These are phyloP conservation scores for Neurospora discreta DNA, from an alignment of 495 filamentous ascomycete genomes.

Conservation along the genomic window DNA sequence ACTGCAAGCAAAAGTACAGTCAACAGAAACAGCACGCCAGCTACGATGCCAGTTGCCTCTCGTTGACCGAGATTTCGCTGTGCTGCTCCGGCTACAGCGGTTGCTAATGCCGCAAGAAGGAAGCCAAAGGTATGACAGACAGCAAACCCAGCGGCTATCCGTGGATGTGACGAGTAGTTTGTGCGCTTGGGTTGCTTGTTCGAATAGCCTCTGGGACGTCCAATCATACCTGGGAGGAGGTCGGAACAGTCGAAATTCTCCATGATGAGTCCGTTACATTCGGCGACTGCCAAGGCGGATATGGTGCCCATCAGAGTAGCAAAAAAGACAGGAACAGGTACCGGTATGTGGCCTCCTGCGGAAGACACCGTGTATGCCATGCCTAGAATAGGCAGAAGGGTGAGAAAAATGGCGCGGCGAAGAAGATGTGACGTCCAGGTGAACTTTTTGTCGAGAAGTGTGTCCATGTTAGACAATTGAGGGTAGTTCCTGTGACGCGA, in stretches of 20 bases:
- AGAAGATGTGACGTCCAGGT: slow-evolving; percentile 59
- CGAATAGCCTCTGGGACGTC: slow-evolving; percentile 36
- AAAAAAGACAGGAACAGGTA: slow-evolving; percentile 52
- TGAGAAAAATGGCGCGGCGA: slow-evolving; percentile 52
- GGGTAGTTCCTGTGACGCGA: slow-evolving; percentile 45
- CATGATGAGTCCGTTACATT: slow-evolving; percentile 69
- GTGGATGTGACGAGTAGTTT: slow-evolving; percentile 57
- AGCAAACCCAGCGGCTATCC: slow-evolving; percentile 60
- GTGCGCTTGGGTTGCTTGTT: slow-evolving; percentile 43
- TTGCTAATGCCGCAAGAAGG: slow-evolving; percentile 51
- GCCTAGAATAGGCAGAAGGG: slow-evolving; percentile 52
- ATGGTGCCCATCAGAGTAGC: slow-evolving; percentile 57
- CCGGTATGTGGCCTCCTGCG: slow-evolving; percentile 43
- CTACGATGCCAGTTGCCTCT: slow-evolving; percentile 50
- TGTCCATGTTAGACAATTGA: slow-evolving; percentile 41
- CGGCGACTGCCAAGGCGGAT: slow-evolving; percentile 60
- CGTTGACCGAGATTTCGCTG: slow-evolving; percentile 55
- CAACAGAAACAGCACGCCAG: slow-evolving; percentile 48
- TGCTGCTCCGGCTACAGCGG: slow-evolving; percentile 47
- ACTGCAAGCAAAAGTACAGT: slow-evolving; percentile 50
- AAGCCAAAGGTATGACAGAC: slow-evolving; percentile 56
- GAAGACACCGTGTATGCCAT: slow-evolving; percentile 54
- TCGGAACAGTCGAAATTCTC: slow-evolving; percentile 71
- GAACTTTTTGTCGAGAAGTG: slow-evolving; percentile 46
- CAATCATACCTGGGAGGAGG: slow-evolving; percentile 50